These are phyloP conservation scores for Neocucurbitaria cava DNA, from an alignment of 2,329 filamentous ascomycete species.

Conservation along the genomic window DNA sequence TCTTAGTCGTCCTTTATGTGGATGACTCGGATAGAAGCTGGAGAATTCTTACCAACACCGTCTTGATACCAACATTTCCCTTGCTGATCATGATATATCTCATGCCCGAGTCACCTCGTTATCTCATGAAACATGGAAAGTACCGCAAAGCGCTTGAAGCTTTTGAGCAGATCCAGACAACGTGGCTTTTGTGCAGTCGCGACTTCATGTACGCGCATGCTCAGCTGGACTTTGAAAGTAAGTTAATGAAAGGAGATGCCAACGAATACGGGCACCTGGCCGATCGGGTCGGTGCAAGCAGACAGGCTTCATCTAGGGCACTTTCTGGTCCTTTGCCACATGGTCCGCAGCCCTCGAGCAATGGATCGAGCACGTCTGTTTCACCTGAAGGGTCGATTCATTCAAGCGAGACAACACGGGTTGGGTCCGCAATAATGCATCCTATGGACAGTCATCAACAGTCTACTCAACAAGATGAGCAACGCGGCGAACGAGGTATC, in stretches of 20 bases:
- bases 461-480: background rate
- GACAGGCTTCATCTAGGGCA: background rate
- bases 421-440: background rate
- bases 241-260: constrained; percentile 13
- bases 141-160: constrained; percentile 25
- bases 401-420: background rate
- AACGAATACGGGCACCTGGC: constrained; percentile 18
- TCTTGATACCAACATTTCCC: constrained; percentile 26
- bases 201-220: constrained; percentile 34
- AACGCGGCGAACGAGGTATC: background rate
- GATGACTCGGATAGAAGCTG: constrained; percentile 6
- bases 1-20: constrained; percentile 21
- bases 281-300: constrained; percentile 15
- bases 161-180: constrained; percentile 27
- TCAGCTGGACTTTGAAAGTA: constrained; percentile 30
- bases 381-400: background rate
- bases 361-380: background rate
- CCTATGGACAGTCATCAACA: constrained; percentile 13
- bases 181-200: constrained; percentile 20
- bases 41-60: constrained; percentile 29
- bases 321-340: background rate
- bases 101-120: constrained; percentile 27
- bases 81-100: constrained; percentile 29
- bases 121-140: constrained; percentile 31
- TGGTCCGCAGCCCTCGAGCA: background rate